These are phyloP conservation scores for Penicillium canariense DNA, from an alignment of 495 filamentous ascomycete genomes.

Conservation along the genomic window DNA sequence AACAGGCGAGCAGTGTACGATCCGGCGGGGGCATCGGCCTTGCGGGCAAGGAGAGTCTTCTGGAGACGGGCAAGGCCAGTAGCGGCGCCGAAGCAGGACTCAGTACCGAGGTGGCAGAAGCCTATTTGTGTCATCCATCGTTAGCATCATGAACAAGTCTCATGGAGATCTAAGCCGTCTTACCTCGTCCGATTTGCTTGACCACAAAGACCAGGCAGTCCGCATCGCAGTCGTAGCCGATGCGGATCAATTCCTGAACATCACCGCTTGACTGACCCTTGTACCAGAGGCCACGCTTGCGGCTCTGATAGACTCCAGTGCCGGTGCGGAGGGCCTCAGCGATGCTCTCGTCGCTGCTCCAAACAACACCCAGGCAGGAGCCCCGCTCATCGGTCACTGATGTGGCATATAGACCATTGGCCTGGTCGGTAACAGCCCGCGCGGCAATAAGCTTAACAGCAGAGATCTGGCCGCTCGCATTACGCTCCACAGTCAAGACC, in stretches of 20 bases:
- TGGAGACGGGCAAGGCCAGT: slow-evolving; percentile 79
- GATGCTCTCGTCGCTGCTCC: slow-evolving; percentile 89
- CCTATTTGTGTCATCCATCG: slow-evolving; percentile 44
- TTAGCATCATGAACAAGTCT: slow-evolving; percentile 14
- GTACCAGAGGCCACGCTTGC: slow-evolving; percentile 93
- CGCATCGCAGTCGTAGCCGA: slow-evolving; percentile 86
- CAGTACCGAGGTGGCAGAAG: slow-evolving; percentile 91
- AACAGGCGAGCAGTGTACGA: slow-evolving; percentile 94
- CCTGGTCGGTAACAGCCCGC: slow-evolving; percentile 70
- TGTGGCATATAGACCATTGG: slow-evolving; percentile 83
- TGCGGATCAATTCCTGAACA: slow-evolving; percentile 79
- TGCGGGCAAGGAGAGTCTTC: slow-evolving; percentile 76
- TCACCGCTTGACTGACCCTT: slow-evolving; percentile 95
- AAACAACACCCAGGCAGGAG: slow-evolving; percentile 80
- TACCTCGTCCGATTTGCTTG: slow-evolving; percentile 76
- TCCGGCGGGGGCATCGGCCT: slow-evolving; percentile 74
- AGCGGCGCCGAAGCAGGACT: slow-evolving; percentile 87
- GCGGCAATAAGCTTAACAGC: slow-evolving; percentile 68
- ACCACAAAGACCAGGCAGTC: slow-evolving; percentile 90
- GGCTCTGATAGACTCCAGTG: slow-evolving; percentile 90
- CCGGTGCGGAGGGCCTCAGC: slow-evolving; percentile 81
- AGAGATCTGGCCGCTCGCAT: slow-evolving; percentile 55
- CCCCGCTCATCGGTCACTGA: slow-evolving; percentile 89
- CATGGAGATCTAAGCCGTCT: slow-evolving; percentile 1
- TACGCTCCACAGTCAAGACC: slow-evolving; percentile 62